Percentiles rank a stretch among this genome's conserved stretches.
Conservation (phyloP, 148 eudicot genomes). For the Cornus suecica region DNA sequence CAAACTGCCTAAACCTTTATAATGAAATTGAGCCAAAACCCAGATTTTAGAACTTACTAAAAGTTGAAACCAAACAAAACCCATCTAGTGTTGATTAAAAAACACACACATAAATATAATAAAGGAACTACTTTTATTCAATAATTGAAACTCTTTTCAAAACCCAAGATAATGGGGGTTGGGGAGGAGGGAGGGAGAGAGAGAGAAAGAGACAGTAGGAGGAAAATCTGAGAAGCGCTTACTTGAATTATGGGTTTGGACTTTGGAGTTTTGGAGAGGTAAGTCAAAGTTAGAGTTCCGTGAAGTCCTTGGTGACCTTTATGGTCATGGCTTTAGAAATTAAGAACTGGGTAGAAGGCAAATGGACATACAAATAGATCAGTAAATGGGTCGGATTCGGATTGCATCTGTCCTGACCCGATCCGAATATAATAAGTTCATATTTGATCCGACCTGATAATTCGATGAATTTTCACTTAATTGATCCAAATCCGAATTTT, state of each 20-base stretch:
- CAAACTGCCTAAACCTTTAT: no score
- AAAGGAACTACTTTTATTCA: conserved; percentile 8
- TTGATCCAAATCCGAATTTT: no score
- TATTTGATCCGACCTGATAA: no score
- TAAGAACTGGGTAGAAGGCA: no score
- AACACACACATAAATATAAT: not conserved
- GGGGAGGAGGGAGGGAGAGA: no score
- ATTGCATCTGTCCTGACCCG: no score
- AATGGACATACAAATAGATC: no score
- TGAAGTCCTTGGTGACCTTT: no score
- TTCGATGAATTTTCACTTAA: no score
- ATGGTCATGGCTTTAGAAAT: no score
- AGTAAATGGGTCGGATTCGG: no score
- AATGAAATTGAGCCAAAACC: not conserved
- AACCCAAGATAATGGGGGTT: conserved; percentile 5
- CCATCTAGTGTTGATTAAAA: conserved; percentile 5
- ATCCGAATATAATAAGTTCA: no score
- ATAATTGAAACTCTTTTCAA: not conserved
- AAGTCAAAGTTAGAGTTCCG: not conserved
- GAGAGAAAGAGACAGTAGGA: not conserved
- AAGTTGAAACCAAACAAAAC: not conserved
- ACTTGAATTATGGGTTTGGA: not conserved
- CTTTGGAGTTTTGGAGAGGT: not conserved
- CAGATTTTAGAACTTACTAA: not conserved
- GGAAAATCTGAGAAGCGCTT: not conserved